These are phyloP conservation scores for Mycosphaerelloides madeirae DNA, from an alignment of 2,329 filamentous ascomycete species.

Conservation along the genomic window DNA sequence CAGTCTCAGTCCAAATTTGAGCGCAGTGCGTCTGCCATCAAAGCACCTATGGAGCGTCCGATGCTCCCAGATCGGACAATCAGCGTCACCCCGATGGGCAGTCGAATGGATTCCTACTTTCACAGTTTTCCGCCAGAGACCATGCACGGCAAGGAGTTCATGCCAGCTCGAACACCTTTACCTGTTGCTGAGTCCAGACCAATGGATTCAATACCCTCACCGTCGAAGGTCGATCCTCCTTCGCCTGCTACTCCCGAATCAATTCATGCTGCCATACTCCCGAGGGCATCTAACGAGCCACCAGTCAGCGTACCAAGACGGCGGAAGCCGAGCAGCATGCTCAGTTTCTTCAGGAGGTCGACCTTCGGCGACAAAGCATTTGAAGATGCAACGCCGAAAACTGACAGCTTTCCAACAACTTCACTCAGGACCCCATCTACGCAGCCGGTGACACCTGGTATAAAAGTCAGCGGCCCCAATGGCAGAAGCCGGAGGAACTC, in stretches of 20 bases:
- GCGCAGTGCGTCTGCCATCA: too few relatives aligned
- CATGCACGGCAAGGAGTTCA: conserved; percentile 17
- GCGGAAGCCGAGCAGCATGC: conserved; percentile 18
- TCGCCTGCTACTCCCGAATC: background rate
- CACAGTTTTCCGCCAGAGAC: conserved; percentile 21
- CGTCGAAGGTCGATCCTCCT: background rate
- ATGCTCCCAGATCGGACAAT: too few relatives aligned
- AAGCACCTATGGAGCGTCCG: too few relatives aligned
- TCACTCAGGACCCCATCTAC: background rate
- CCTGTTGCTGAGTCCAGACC: background rate
- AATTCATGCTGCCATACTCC: background rate
- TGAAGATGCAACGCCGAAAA: background rate
- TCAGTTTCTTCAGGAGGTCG: conserved; percentile 17
- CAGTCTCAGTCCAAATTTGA: too few relatives aligned
- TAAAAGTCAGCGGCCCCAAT: conserved; percentile 12
- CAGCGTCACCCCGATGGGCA: too few relatives aligned
- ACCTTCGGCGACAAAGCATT: conserved; percentile 10
- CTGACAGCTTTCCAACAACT: too few relatives aligned
- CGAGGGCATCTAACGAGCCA: background rate
- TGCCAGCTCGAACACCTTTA: conserved; percentile 7
- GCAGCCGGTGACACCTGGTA: conserved; percentile 10
- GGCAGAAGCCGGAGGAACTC: conserved; percentile 5
- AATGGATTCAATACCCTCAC: background rate
- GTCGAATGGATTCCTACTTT: conserved; percentile 20
- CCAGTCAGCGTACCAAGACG: background rate